These are phyloP conservation scores for Phlegmacium glaucopus DNA, from an alignment of 768 basidiomycete species.

Conservation along the genomic window DNA sequence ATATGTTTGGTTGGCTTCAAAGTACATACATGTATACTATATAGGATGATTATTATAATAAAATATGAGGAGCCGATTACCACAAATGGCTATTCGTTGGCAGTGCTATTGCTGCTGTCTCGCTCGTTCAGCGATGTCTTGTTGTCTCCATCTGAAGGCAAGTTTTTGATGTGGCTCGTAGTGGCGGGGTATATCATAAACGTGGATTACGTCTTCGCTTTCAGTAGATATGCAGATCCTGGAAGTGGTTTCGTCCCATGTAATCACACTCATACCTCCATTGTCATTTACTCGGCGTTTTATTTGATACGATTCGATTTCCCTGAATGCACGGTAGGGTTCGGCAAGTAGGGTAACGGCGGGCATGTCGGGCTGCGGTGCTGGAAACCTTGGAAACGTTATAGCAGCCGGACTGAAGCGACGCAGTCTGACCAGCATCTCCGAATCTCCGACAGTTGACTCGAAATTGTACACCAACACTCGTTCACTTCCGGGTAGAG, in stretches of 20 bases:
- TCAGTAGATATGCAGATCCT: conserved; percentile 33
- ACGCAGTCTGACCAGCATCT: conserved; percentile 32
- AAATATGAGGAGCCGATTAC: too few relatives aligned
- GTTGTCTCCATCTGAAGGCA: conserved; percentile 14
- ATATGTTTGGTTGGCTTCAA: too few relatives aligned
- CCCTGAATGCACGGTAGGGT: conserved; percentile 4
- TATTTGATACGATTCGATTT: conserved; percentile 14
- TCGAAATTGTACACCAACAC: conserved; percentile 7
- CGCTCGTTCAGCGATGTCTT: neutral
- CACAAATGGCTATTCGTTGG: too few relatives aligned
- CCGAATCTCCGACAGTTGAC: conserved; percentile 23
- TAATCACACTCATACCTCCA: conserved; percentile 42
- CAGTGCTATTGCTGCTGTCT: too few relatives aligned
- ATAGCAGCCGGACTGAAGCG: conserved; percentile 21
- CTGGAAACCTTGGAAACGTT: too few relatives aligned
- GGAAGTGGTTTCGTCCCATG: conserved; percentile 67
- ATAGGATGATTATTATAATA: too few relatives aligned
- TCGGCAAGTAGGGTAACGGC: too few relatives aligned
- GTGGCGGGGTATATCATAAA: conserved; percentile 12
- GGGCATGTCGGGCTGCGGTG: too few relatives aligned
- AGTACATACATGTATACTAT: too few relatives aligned
- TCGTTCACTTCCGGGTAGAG: neutral
- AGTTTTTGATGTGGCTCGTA: conserved; percentile 16
- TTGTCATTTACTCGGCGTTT: conserved; percentile 18
- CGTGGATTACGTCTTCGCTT: conserved; percentile 8